These are phyloP conservation scores for Penicillium rolfsii DNA, from an alignment of 2,329 filamentous ascomycete species.

Conservation along the genomic window DNA sequence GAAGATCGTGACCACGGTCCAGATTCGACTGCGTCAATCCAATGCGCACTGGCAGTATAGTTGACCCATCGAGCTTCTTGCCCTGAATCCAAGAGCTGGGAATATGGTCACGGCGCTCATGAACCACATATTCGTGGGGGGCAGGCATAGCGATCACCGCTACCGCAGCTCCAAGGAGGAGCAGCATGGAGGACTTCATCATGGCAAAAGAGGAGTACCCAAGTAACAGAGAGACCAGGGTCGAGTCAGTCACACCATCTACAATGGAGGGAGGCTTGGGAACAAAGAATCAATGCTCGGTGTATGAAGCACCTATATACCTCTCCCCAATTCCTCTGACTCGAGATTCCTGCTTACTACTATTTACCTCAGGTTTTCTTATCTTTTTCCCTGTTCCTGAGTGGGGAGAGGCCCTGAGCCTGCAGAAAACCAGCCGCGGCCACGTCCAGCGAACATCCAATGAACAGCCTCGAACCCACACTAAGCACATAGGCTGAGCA, in stretches of 20 bases:
- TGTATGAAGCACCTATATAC: background rate
- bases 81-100: slow-evolving; percentile 34
- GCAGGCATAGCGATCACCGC: slow-evolving; percentile 30
- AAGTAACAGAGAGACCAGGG: background rate
- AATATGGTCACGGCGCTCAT: slow-evolving; percentile 37
- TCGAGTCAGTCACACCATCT: slow-evolving; percentile 9
- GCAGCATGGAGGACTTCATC: slow-evolving; percentile 31
- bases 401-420: background rate
- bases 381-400: background rate
- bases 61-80: slow-evolving; percentile 27
- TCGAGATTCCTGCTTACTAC: background rate
- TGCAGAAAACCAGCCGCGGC: background rate
- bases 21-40: slow-evolving; percentile 35
- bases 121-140: slow-evolving; percentile 31
- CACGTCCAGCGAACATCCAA: background rate
- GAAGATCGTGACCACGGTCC: slow-evolving; percentile 33
- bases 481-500: background rate
- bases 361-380: background rate
- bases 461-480: background rate
- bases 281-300: background rate
- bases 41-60: slow-evolving; percentile 33
- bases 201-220: slow-evolving; percentile 1
- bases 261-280: background rate
- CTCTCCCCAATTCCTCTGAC: background rate
- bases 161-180: slow-evolving; percentile 28